phyloP scores from a whole-genome alignment of 2,329 filamentous ascomycete species.

The Paecilomyces variotii region DNA sequence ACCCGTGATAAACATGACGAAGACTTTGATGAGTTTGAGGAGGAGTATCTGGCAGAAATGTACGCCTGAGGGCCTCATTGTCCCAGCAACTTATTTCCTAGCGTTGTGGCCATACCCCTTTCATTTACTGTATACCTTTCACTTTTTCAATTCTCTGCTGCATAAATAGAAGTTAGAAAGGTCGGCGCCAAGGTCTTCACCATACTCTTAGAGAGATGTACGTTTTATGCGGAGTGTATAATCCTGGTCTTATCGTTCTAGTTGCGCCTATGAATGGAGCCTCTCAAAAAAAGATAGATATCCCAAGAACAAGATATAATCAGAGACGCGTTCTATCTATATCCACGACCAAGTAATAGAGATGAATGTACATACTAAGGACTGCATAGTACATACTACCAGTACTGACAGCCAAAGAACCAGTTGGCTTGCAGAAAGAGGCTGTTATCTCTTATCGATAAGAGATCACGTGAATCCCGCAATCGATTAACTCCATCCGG shows the following conservation, averaged over 20 bases:
- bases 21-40: constrained; percentile 37
- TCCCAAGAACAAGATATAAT: neutral
- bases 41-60: constrained; percentile 28
- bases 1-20: constrained; percentile 14
- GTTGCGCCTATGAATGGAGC: neutral
- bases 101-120: neutral
- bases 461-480: constrained; percentile 4
- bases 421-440: neutral
- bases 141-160: neutral
- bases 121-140: neutral
- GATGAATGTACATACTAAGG: too few species aligned
- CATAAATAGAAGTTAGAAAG: neutral
- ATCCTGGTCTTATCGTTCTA: neutral
- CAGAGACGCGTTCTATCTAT: too few species aligned
- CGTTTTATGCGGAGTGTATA: neutral
- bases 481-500: neutral
- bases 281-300: neutral
- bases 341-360: too few species aligned
- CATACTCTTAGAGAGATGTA: neutral
- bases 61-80: constrained; percentile 1
- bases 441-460: constrained; percentile 9
- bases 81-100: neutral
- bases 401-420: too few species aligned
- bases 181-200: neutral
- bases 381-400: too few species aligned